Evolutionary conservation across 208 protist genomes (phyloP).

Genomic region (Wallacemonas rigidus): DNA sequence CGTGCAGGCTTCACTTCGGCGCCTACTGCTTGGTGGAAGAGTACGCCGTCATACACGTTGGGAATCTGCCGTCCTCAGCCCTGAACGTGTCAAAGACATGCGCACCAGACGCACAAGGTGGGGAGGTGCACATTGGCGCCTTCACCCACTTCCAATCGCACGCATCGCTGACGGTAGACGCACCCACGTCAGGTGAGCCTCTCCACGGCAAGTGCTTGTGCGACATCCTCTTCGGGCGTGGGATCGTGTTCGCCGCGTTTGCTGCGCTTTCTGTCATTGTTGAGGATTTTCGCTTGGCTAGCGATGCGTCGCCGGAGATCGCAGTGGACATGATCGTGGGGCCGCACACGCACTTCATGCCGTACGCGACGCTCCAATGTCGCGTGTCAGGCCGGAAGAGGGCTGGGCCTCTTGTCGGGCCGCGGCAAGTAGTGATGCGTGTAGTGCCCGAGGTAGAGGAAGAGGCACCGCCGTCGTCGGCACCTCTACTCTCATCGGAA

Average conservation of each 20-base stretch:
- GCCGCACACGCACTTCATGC: slow-evolving; percentile 8
- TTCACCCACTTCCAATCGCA: slow-evolving; percentile 60
- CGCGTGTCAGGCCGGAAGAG: not conserved
- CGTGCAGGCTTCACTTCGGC: slow-evolving; percentile 25
- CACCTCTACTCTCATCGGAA: not conserved
- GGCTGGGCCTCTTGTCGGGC: not conserved
- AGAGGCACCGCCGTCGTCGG: not conserved
- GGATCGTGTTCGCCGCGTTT: slow-evolving; percentile 39
- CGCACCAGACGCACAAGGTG: not conserved
- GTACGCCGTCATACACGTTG: slow-evolving; percentile 31
- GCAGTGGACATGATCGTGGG: not conserved
- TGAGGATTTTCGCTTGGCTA: not conserved
- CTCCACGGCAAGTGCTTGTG: not conserved
- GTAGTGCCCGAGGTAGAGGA: not conserved
- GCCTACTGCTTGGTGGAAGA: slow-evolving; percentile 53
- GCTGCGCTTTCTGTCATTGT: slow-evolving; percentile 13
- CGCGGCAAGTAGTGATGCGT: slow-evolving; percentile 1
- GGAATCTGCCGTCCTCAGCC: not conserved
- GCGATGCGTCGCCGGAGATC: not conserved
- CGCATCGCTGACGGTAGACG: slow-evolving; percentile 16
- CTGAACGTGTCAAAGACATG: not conserved
- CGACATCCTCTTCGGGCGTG: slow-evolving; percentile 21
- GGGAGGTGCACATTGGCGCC: slow-evolving; percentile 10
- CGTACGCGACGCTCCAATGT: not conserved
- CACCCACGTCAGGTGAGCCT: not conserved